Evolutionary conservation across 192 early-diverging fungal species (phyloP).

Genomic region (Mortierella claussenii): DNA sequence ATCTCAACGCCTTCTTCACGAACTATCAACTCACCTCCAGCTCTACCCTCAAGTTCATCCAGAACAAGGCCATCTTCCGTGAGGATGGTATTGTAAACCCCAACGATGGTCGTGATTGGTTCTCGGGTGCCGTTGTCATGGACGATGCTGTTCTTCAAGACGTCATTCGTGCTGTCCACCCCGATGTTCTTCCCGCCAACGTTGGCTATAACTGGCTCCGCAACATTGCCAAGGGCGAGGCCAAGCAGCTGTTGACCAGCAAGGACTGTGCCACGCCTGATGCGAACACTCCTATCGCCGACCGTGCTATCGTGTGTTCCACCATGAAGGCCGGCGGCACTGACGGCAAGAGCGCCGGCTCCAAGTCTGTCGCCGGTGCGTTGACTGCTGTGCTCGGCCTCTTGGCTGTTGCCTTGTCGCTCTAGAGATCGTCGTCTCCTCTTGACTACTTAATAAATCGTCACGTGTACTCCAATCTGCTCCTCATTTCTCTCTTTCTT

Average conservation of each 20-base stretch:
- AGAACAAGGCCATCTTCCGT: conserved; percentile 70
- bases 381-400: conserved; percentile 27
- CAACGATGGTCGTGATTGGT: conserved; percentile 76
- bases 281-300: conserved; percentile 26
- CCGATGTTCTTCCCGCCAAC: conserved; percentile 57
- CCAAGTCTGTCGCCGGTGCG: conserved; percentile 24
- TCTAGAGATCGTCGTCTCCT: too few relatives aligned
- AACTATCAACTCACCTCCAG: conserved; percentile 65
- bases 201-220: conserved; percentile 75
- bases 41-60: conserved; percentile 68
- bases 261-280: conserved; percentile 67
- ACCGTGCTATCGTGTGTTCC: conserved; percentile 42
- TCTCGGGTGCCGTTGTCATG: conserved; percentile 72
- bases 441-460: too few relatives aligned
- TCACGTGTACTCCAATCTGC: too few relatives aligned
- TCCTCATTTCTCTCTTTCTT: too few relatives aligned
- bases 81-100: conserved; percentile 73
- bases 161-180: conserved; percentile 71
- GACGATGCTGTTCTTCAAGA: conserved; percentile 78
- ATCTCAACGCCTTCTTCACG: conserved; percentile 52
- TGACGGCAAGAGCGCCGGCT: conserved; percentile 11
- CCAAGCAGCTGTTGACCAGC: conserved; percentile 55
- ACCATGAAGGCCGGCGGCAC: conserved; percentile 51
- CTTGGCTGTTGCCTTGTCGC: conserved; percentile 25
- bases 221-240: conserved; percentile 68